Evolutionary conservation across 2,329 filamentous ascomycete genomes (phyloP), one percentile per base, ranked within the genome.

Genomic region (Aspergillus udagawae): DNA sequence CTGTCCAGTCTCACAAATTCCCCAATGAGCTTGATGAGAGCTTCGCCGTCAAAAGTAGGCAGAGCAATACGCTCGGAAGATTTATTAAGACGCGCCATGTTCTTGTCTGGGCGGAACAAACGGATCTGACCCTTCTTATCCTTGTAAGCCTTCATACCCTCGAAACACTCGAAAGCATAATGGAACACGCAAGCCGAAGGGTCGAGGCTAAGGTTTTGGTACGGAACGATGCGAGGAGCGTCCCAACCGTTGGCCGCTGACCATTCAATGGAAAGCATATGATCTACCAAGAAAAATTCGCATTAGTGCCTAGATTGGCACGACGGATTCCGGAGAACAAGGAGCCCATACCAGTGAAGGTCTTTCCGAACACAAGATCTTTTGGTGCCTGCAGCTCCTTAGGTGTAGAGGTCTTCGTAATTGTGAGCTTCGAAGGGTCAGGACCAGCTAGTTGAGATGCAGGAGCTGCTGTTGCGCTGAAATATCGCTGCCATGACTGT

Each of bases 91-190:
- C 94, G 89, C 63, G 82, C 87, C 93, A 97, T 97, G 82, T 99
- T 99, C 83, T 86, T 94, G 74, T 96, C 89, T 2, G 94, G 94
- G 35, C 94, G 86, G 83, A 99, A 99, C 54, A 99, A 82, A 55
- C 93, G 87, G 65, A 96, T 85, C 58, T 86, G 79, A 66, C 91
- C 91, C 47, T 85, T 73, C 68, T 83, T 85, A 79, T 96, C 91
- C 77, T 93, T 95, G 83, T 99, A 99, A 59, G 94, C 94, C 82
- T 99, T 99, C 92, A 97, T 96, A 66, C 94, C 94, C 81, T 99
- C 94, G 77, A 99, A 99, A 75, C 90, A 94, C 77, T 95, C 91
- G 72, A 97, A 97, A 51, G 91, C 94, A 77, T 99, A 99, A 83
- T 99, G 94, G 79, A 99, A 93, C 61, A 97, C 94, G 79, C 92